A percentile compares a stretch with the other conserved stretches of the same genome.
These are phyloP conservation scores for Scedosporium dehoogii DNA, from an alignment of 2,329 filamentous ascomycete species.

Conservation along the genomic window DNA sequence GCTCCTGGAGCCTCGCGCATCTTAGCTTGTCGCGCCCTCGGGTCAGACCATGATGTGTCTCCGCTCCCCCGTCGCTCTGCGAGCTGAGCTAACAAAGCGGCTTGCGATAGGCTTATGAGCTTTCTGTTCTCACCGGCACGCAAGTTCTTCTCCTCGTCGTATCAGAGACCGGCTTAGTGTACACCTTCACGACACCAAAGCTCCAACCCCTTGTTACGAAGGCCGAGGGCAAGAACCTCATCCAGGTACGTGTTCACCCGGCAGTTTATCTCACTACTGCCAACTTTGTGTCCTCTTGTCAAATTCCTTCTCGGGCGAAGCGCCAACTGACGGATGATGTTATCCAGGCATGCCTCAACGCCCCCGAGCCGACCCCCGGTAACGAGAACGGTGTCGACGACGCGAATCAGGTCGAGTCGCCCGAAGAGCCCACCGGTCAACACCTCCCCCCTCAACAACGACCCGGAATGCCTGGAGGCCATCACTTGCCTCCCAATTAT, in stretches of 20 bases:
- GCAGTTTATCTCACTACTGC: slow-evolving; percentile 14
- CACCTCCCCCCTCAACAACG: slow-evolving; percentile 58
- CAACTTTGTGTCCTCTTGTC: slow-evolving; percentile 6
- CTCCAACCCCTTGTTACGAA: slow-evolving; percentile 96
- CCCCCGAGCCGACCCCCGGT: slow-evolving; percentile 76
- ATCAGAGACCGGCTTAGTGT: slow-evolving; percentile 93
- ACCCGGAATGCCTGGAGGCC: slow-evolving; percentile 56
- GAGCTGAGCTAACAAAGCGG: slow-evolving; percentile 6
- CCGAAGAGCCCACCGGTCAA: slow-evolving; percentile 73
- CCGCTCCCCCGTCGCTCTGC: background rate
- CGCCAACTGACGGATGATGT: background rate
- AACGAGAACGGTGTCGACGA: slow-evolving; percentile 75
- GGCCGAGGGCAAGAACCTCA: slow-evolving; percentile 97
- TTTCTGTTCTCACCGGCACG: slow-evolving; percentile 94
- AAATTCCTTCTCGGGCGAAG: background rate
- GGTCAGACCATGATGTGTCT: background rate
- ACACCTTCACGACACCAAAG: slow-evolving; percentile 97
- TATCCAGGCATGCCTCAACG: slow-evolving; percentile 85
- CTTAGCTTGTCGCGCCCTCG: background rate
- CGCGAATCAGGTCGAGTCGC: slow-evolving; percentile 71
- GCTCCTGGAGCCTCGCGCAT: no score
- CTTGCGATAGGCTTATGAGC: slow-evolving; percentile 71
- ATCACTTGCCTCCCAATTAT: slow-evolving; percentile 54
- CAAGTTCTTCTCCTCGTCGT: slow-evolving; percentile 95
- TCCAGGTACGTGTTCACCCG: slow-evolving; percentile 60